Base-by-base conservation (phyloP, 2,329 filamentous ascomycete species). In the Pezicula rhizophila region DNA sequence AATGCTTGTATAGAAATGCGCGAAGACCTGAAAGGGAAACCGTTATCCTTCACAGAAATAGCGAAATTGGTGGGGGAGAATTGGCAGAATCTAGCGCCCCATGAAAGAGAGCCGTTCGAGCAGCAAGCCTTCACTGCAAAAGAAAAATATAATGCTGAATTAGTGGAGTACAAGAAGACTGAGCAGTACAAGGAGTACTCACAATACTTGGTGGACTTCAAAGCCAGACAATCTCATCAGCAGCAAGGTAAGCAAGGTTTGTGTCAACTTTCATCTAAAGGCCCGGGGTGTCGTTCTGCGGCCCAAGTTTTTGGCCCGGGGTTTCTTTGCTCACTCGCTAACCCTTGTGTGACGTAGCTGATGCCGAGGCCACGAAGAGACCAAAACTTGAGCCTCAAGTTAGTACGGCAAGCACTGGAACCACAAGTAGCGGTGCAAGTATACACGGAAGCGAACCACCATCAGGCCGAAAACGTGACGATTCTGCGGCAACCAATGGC, bases 1-100 rank as follows among this genome's bases (percentile, higher is more conserved):
- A 20, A 39, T 8, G 23, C 34, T 40, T 1, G 6, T 18, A 1
- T 55, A 87, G 84, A 86, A 67, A 85, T 89, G 68, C 80, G 88
- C 58, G 88, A 92, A 58, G 80, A 87, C 18, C 68, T 92, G 20
- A 89, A 87, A 62, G 85, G 82, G 3, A 82, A 86, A 50, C 87
- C 85, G 42, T 69, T 92, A 4, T 86, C 84, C 1, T 93, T 93
- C 59, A 90, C 87, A 1, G 87, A 91, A 60, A 90, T 92, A 54
- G 87, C 87, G 10, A 91, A 91, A 60, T 70, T 89, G 1, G 87
- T 91, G 1, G 87, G 87, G 6, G 87, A 92, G 61, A 80, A 86
- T 60, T 92, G 87, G 87, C 87, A 92, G 62, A 83, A 80, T 46
- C 68, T 92, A 8, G 73, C 79, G 2, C 73, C 80, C 1, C 67